Evolutionary conservation across 306 rosid species (phyloP).

Genomic region (Cucurbita argyrosperma): DNA sequence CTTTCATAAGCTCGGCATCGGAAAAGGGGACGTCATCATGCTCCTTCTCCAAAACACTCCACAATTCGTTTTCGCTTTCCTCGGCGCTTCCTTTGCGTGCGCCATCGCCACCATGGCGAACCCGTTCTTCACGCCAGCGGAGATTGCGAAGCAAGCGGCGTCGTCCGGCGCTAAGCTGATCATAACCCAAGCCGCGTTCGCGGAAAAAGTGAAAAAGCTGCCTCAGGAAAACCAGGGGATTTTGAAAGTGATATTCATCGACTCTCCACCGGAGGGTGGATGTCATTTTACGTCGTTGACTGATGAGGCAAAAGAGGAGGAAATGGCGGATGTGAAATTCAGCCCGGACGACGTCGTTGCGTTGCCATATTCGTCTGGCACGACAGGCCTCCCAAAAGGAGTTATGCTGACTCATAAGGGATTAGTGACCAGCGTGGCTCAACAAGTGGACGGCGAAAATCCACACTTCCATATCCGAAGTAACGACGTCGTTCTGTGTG

Average conservation of each 20-base stretch:
- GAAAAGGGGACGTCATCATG: slow-evolving; percentile 51
- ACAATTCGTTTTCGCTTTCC: slow-evolving; percentile 45
- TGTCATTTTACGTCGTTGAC: not conserved
- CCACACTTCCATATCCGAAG: slow-evolving; percentile 22
- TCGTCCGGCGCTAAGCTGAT: not conserved
- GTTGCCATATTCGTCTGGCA: slow-evolving; percentile 67
- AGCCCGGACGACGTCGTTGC: slow-evolving; percentile 59
- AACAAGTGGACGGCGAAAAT: slow-evolving; percentile 64
- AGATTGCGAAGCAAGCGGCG: not conserved
- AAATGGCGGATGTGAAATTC: slow-evolving; percentile 24
- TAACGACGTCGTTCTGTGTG: slow-evolving; percentile 61
- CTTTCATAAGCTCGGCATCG: slow-evolving; percentile 33
- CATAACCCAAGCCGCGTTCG: not conserved
- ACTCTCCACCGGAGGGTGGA: not conserved
- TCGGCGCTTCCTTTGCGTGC: slow-evolving; percentile 47
- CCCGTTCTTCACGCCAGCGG: not conserved
- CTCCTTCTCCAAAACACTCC: slow-evolving; percentile 66
- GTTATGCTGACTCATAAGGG: slow-evolving; percentile 64
- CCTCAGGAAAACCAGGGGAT: too few species aligned
- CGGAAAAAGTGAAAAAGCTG: not conserved
- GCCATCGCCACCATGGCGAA: slow-evolving; percentile 34
- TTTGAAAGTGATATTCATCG: not conserved
- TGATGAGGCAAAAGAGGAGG: not conserved
- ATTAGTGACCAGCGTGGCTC: slow-evolving; percentile 52
- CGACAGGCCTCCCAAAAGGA: slow-evolving; percentile 62